phyloP scores from a whole-genome alignment of 176 grass and related monocot genomes.

The Avena sativa region DNA sequence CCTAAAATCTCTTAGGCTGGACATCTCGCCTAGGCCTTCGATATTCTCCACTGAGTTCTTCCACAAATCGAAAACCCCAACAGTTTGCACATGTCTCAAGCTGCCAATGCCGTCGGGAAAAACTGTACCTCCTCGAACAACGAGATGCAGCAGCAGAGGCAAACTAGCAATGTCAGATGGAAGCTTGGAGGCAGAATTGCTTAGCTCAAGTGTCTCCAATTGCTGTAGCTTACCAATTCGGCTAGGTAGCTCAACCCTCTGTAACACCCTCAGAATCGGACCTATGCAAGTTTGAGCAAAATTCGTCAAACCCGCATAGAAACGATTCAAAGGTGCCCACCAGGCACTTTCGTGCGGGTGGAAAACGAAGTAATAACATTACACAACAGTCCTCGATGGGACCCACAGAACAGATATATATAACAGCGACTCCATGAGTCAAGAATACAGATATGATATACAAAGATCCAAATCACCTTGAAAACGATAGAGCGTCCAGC shows the following conservation, averaged over 20 bases:
- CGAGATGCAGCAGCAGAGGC: neutral
- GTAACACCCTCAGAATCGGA: too few relatives aligned
- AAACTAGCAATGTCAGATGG: neutral
- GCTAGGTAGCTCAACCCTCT: neutral
- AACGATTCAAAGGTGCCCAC: too few relatives aligned
- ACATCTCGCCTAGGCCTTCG: neutral
- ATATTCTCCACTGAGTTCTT: neutral
- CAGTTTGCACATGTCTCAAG: neutral
- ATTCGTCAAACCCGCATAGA: too few relatives aligned
- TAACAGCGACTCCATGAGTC: too few relatives aligned
- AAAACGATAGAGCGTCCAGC: too few relatives aligned
- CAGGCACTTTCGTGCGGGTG: too few relatives aligned
- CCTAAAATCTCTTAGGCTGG: neutral
- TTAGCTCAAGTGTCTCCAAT: neutral
- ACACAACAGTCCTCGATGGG: too few relatives aligned
- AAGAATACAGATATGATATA: too few relatives aligned
- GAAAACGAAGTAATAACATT: too few relatives aligned
- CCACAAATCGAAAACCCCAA: neutral
- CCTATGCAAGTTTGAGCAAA: too few relatives aligned
- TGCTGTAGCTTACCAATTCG: neutral
- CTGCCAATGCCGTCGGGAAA: neutral
- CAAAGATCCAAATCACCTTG: too few relatives aligned
- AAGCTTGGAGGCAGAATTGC: neutral
- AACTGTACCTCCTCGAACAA: neutral
- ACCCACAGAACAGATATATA: too few relatives aligned